Base-by-base conservation (phyloP, 2,329 filamentous ascomycete genomes). In the Verticillium albo-atrum region DNA sequence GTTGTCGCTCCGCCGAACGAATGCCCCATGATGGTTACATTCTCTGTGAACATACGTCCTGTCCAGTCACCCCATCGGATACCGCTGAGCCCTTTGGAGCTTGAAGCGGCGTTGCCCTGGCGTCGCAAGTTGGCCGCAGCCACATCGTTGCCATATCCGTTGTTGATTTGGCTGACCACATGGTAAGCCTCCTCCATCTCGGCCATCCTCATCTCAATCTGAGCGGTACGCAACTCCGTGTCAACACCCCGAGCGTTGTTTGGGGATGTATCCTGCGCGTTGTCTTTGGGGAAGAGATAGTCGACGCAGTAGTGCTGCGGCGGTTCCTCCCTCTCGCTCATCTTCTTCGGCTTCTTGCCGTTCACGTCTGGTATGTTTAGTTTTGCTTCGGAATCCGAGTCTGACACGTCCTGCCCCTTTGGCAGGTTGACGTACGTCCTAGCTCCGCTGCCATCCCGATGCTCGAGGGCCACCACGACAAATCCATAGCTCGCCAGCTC, bases 401-500 rank as follows among this genome's bases (percentile, higher is more conserved):
- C 67, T 6, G 68, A 68, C 1, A 74, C 68, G 32, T 74, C 71
- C 3, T 70, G 73, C 23, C 74, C 66, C 54, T 74, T 74, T 0
- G 77, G 75, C 53, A 87, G 77, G 64, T 87, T 89, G 59, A 89
- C 78, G 61, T 82, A 84, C 0, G 82, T 84, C 54, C 86, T 74
- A 4, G 86, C 84, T 3, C 84, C 85, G 58, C 82, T 85, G 1
- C 87, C 86, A 67, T 89, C 86, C 28, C 86, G 73, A 68, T 89
- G 86, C 70, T 90, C 86, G 26, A 89, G 67, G 0, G 85, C 84
- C 34, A 85, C 80, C 0, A 89, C 85, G 1, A 89, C 75, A 64
- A 89, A 87, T 0, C 86, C 85, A 64, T 87, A 85, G 66, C 83
- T 87, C 0, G 86, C 86, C 63, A 89, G 82, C 63, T 89, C 85